A percentile compares a stretch with the other conserved stretches of the same genome.
phyloP scores from a whole-genome alignment of 2,329 filamentous ascomycete genomes.

The Exophiala sp. region DNA sequence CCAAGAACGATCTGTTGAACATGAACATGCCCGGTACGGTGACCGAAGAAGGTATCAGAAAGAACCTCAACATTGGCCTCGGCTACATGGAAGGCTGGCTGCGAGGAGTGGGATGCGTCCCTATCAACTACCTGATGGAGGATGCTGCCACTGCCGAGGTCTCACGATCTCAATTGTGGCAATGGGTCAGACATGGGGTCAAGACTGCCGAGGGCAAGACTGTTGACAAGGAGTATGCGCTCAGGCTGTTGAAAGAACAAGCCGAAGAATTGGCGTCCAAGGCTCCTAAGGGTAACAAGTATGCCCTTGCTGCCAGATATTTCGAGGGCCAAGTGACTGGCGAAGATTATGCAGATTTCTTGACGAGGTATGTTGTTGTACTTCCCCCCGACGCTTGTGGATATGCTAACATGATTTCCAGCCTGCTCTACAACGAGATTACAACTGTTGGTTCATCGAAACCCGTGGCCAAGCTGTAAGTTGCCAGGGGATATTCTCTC shows the following conservation, averaged over 20 bases:
- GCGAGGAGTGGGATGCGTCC: conserved; percentile 87
- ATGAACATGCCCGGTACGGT: conserved; percentile 93
- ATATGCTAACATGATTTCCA: conserved; percentile 35
- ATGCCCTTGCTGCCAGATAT: conserved; percentile 81
- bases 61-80: conserved; percentile 95
- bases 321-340: conserved; percentile 90
- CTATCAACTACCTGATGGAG: conserved; percentile 98
- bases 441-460: conserved; percentile 60
- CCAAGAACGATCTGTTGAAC: conserved; percentile 86
- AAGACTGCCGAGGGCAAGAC: conserved; percentile 81
- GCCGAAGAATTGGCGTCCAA: conserved; percentile 67
- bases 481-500: not conserved
- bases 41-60: conserved; percentile 90
- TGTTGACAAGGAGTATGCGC: conserved; percentile 85
- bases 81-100: conserved; percentile 99
- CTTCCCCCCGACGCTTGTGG: conserved; percentile 21
- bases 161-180: conserved; percentile 89
- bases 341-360: conserved; percentile 94
- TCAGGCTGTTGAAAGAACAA: conserved; percentile 81
- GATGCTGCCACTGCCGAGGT: conserved; percentile 97
- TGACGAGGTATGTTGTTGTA: conserved; percentile 63
- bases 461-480: conserved; percentile 54
- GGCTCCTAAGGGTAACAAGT: conserved; percentile 85
- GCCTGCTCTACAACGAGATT: conserved; percentile 81
- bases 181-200: conserved; percentile 74